Conservation (phyloP, 2,329 filamentous ascomycete genomes). For the Byssochlamys sp. region DNA sequence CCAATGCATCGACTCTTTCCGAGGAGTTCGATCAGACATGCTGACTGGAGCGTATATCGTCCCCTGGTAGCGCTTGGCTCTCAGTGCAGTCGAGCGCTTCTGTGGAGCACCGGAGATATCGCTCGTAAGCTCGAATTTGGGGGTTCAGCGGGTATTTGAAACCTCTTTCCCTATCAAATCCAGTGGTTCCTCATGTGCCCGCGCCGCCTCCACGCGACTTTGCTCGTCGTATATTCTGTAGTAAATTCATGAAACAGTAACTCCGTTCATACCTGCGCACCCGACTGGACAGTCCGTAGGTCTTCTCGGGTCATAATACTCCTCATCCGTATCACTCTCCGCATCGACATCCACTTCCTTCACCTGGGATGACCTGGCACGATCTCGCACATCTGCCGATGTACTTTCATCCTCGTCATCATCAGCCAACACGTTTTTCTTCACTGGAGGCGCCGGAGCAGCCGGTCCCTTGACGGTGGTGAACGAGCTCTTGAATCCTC, state of each 20-base stretch:
- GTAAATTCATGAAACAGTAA: conserved; percentile 4
- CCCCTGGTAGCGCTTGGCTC: neutral
- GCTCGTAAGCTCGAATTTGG: neutral
- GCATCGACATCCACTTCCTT: conserved; percentile 50
- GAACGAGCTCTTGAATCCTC: conserved; percentile 72
- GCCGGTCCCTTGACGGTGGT: conserved; percentile 40
- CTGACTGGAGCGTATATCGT: neutral
- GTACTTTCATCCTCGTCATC: conserved; percentile 32
- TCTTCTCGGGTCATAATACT: conserved; percentile 50
- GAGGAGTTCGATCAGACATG: neutral
- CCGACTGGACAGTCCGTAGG: conserved; percentile 41
- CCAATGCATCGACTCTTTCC: neutral
- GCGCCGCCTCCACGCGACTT: neutral
- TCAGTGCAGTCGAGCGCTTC: neutral
- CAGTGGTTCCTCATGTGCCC: neutral
- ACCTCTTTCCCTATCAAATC: neutral
- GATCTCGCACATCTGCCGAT: conserved; percentile 7
- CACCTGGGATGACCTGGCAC: conserved; percentile 10
- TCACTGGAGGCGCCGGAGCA: conserved; percentile 18
- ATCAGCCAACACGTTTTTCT: conserved; percentile 35
- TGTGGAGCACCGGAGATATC: neutral
- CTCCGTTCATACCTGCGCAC: conserved; percentile 21
- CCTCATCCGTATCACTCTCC: conserved; percentile 62
- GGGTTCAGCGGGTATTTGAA: neutral
- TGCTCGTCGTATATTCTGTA: neutral